These are phyloP conservation scores for Emergomyces pasteurianus DNA, from an alignment of 2,329 filamentous ascomycete species.

Conservation along the genomic window DNA sequence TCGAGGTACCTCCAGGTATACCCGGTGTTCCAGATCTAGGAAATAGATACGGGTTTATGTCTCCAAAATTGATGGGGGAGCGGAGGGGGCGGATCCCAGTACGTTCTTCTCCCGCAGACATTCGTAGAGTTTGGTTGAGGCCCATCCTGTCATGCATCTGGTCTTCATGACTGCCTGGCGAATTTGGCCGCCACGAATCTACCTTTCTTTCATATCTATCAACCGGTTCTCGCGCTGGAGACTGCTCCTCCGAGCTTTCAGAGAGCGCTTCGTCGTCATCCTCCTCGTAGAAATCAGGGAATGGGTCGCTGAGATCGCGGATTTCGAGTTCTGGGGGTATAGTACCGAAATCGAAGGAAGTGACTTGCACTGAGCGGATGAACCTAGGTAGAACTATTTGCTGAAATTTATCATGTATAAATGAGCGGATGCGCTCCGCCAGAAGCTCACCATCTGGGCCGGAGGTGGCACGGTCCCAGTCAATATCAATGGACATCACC, in stretches of 20 bases:
- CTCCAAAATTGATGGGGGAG: constrained; percentile 25
- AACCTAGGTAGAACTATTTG: constrained; percentile 82
- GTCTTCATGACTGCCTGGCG: constrained; percentile 1
- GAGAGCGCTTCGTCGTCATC: constrained; percentile 40
- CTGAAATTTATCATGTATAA: constrained; percentile 94
- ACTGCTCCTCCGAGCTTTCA: constrained; percentile 23
- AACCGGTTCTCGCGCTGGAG: background rate
- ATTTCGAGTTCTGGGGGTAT: constrained; percentile 77
- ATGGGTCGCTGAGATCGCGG: constrained; percentile 91
- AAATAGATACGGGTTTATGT: constrained; percentile 31
- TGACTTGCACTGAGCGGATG: constrained; percentile 90
- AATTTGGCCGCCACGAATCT: constrained; percentile 6
- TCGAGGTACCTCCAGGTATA: constrained; percentile 39
- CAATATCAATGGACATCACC: constrained; percentile 91
- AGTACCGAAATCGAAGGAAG: constrained; percentile 83
- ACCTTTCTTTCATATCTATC: constrained; percentile 1
- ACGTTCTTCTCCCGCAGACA: constrained; percentile 19
- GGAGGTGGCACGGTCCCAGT: constrained; percentile 85
- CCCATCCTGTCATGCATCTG: constrained; percentile 19
- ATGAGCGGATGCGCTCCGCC: constrained; percentile 75
- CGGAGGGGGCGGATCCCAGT: constrained; percentile 22
- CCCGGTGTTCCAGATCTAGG: constrained; percentile 35
- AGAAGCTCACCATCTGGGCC: constrained; percentile 78
- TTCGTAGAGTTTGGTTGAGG: constrained; percentile 18
- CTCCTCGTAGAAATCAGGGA: constrained; percentile 92